Conservation (phyloP, 495 filamentous ascomycete genomes). For the Symbiotaphrina buchneri region DNA sequence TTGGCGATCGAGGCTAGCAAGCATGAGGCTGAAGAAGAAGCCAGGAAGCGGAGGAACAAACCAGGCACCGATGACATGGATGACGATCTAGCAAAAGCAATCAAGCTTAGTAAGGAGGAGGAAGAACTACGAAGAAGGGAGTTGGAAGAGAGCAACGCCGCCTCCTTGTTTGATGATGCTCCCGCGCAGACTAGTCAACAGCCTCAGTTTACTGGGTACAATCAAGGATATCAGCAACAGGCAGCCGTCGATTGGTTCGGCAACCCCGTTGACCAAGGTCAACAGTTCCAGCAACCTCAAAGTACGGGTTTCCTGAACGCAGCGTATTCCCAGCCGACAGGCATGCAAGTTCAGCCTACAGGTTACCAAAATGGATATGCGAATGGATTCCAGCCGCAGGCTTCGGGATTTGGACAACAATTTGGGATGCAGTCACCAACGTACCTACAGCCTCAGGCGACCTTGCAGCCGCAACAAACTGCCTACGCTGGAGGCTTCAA, state of each 20-base stretch:
- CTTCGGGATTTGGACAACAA: constrained; percentile 21
- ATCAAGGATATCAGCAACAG: constrained; percentile 94
- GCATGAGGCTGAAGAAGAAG: constrained; percentile 79
- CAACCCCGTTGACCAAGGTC: constrained; percentile 58
- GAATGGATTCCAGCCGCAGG: constrained; percentile 34
- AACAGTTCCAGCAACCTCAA: constrained; percentile 46
- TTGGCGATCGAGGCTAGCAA: constrained; percentile 95
- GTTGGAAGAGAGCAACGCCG: constrained; percentile 72
- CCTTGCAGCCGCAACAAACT: constrained; percentile 31
- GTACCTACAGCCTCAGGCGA: constrained; percentile 10
- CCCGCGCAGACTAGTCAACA: constrained; percentile 31
- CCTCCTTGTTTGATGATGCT: constrained; percentile 71
- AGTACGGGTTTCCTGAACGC: constrained; percentile 71
- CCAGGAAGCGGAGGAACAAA: constrained; percentile 38
- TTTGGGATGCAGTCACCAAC: constrained; percentile 5
- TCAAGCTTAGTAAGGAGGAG: constrained; percentile 89
- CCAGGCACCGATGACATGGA: constrained; percentile 25
- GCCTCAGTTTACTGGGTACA: constrained; percentile 68
- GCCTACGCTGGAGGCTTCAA: constrained; percentile 1
- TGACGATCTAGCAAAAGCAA: constrained; percentile 82
- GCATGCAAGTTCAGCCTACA: constrained; percentile 36
- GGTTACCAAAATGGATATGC: constrained; percentile 34
- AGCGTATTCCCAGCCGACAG: constrained; percentile 55
- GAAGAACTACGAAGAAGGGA: constrained; percentile 74
- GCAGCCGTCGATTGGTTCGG: constrained; percentile 89